Conservation (phyloP, 2,329 filamentous ascomycete species). For the Mollisia scopiformis region DNA sequence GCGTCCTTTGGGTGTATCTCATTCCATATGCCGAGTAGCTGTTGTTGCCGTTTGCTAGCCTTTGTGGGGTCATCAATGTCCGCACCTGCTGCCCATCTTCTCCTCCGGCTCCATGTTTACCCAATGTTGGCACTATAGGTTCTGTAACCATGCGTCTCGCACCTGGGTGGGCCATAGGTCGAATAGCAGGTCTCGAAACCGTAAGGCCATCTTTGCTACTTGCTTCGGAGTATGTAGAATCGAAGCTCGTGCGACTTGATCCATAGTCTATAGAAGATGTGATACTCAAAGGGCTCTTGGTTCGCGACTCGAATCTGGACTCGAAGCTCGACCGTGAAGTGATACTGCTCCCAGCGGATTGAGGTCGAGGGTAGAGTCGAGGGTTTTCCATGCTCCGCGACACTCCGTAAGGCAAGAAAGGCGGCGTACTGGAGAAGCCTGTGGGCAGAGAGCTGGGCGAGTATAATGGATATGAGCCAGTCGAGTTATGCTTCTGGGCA, state of each 20-base stretch:
- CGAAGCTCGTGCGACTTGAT: constrained; percentile 27
- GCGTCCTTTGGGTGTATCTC: constrained; percentile 29
- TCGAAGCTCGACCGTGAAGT: constrained; percentile 25
- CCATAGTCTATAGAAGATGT: constrained; percentile 27
- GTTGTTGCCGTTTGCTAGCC: constrained; percentile 7
- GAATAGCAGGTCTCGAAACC: constrained; percentile 6
- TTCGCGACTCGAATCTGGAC: constrained; percentile 23
- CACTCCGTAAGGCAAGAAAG: constrained; percentile 16
- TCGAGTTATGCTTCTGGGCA: constrained; percentile 21
- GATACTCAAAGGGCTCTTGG: constrained; percentile 33
- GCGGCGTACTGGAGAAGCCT: constrained; percentile 8
- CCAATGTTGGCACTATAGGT: constrained; percentile 10
- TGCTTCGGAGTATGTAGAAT: constrained; percentile 22
- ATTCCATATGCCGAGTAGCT: constrained; percentile 9
- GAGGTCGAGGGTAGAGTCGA: constrained; percentile 16
- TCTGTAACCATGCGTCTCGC: constrained; percentile 19
- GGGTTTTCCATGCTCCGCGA: constrained; percentile 25
- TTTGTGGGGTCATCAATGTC: constrained; percentile 22
- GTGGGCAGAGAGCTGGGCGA: constrained; percentile 14
- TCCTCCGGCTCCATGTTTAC: constrained; percentile 20
- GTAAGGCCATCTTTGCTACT: constrained; percentile 10
- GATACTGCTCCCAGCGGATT: constrained; percentile 20
- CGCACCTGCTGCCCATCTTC: constrained; percentile 10
- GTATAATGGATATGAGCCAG: constrained; percentile 26
- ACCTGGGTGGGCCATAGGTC: neutral